Conservation (phyloP, 768 basidiomycete species). For the Amyloporia xantha region DNA sequence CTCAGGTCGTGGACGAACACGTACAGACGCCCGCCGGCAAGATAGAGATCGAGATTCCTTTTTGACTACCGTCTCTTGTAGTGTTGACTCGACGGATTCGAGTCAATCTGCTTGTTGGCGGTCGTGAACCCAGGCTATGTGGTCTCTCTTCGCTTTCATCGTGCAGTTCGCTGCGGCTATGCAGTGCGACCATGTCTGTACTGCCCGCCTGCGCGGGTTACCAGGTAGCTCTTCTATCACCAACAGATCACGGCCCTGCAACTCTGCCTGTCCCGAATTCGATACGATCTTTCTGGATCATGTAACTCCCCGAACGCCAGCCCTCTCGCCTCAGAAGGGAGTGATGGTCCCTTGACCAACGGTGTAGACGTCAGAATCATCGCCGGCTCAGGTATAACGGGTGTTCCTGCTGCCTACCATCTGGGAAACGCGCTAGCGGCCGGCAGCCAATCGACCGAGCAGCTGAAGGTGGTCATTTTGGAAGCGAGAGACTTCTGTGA, state of each 20-base stretch:
- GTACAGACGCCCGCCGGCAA: no score
- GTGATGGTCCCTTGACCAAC: constrained; percentile 46
- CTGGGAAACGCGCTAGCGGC: constrained; percentile 36
- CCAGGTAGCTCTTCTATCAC: constrained; percentile 11
- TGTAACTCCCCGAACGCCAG: constrained; percentile 50
- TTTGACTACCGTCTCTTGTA: no score
- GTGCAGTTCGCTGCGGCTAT: neutral
- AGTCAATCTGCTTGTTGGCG: no score
- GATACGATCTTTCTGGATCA: constrained; percentile 71
- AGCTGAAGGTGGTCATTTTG: constrained; percentile 52
- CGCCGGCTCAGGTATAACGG: constrained; percentile 77
- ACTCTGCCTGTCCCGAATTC: constrained; percentile 53
- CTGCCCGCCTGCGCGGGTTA: constrained; percentile 14
- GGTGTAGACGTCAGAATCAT: constrained; percentile 73
- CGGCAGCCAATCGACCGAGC: constrained; percentile 2
- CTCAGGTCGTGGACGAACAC: no score
- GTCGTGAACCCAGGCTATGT: no score
- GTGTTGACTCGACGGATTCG: no score
- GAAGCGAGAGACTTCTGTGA: constrained; percentile 86
- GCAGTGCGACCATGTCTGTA: constrained; percentile 8
- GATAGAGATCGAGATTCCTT: no score
- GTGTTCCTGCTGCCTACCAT: constrained; percentile 70
- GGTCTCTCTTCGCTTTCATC: neutral
- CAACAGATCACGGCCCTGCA: constrained; percentile 11
- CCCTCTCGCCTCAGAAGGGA: constrained; percentile 62